Evolutionary conservation across 768 basidiomycete genomes (phyloP).

Genomic region (Phallus indusiatus): DNA sequence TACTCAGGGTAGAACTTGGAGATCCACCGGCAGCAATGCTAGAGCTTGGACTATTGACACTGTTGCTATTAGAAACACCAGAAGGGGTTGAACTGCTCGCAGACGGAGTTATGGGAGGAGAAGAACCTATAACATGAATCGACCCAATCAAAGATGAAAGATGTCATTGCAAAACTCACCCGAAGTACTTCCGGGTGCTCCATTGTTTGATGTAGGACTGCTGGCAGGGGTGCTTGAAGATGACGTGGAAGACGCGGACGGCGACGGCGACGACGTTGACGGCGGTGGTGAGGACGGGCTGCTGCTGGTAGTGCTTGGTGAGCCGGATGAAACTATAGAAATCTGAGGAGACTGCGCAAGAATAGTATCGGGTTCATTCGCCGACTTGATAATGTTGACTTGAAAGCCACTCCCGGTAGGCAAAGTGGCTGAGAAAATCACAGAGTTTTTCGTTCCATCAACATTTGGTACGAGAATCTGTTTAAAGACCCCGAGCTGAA

Average conservation of each 20-base stretch:
- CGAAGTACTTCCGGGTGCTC: background rate
- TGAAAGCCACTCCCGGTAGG: conserved; percentile 52
- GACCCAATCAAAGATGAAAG: background rate
- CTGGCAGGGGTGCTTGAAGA: background rate
- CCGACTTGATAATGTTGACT: conserved; percentile 57
- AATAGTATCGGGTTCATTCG: conserved; percentile 38
- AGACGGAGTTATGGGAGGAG: background rate
- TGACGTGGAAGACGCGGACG: conserved; percentile 14
- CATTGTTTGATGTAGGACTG: background rate
- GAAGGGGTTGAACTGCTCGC: background rate
- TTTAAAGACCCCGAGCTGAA: conserved; percentile 22
- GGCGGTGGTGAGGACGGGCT: conserved; percentile 11
- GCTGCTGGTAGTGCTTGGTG: conserved; percentile 10
- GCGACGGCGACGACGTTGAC: conserved; percentile 9
- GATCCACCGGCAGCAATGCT: background rate
- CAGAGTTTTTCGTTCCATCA: conserved; percentile 32
- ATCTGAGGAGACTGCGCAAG: conserved; percentile 67
- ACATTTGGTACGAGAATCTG: conserved; percentile 51
- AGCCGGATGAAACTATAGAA: conserved; percentile 23
- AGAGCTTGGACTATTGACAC: background rate
- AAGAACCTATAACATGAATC: background rate
- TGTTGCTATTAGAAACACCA: background rate
- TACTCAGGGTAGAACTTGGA: background rate
- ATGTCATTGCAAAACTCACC: background rate
- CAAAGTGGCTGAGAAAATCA: conserved; percentile 36